A percentile compares a stretch with the other conserved stretches of the same genome.
Conservation (phyloP, 2,329 filamentous ascomycete genomes). For the Arthrinium puccinioides region DNA sequence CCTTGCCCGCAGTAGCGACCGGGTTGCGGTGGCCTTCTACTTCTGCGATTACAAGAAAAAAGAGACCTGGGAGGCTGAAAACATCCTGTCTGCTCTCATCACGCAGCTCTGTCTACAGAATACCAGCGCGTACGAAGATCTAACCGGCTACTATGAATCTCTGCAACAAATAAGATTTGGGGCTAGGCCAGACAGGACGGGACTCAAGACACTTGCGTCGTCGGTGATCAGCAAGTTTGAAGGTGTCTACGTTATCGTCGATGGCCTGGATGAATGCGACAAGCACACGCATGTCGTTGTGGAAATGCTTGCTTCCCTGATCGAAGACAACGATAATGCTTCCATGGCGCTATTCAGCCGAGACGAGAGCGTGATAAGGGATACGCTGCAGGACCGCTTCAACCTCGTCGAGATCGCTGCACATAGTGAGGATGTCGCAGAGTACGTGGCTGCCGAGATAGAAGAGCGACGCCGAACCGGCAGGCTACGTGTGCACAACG, state of each 20-base stretch:
- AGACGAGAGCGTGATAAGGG: conserved; percentile 8
- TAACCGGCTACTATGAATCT: conserved; percentile 11
- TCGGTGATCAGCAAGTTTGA: conserved; percentile 5
- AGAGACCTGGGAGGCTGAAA: not conserved
- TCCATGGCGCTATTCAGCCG: conserved; percentile 11
- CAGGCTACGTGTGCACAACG: conserved; percentile 5
- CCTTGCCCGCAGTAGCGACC: conserved; percentile 1
- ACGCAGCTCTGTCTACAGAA: conserved; percentile 22
- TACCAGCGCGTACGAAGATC: conserved; percentile 10
- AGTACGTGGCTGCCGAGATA: conserved; percentile 13
- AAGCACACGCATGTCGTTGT: conserved; percentile 6
- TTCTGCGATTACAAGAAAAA: not conserved
- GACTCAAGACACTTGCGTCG: not conserved
- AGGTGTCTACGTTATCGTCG: conserved; percentile 9
- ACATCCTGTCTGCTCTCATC: conserved; percentile 18
- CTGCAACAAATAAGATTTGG: not conserved
- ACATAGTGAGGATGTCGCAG: conserved; percentile 11
- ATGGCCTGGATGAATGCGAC: conserved; percentile 14
- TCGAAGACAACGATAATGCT: conserved; percentile 6
- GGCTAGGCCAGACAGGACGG: not conserved
- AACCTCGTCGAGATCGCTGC: conserved; percentile 7
- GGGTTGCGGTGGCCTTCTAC: not conserved
- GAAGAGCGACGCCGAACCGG: conserved; percentile 6
- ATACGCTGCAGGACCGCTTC: conserved; percentile 8
- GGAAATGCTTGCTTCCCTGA: conserved; percentile 2